Percentiles rank a stretch among this genome's conserved stretches.
These are phyloP conservation scores for Pichia kluyveri DNA, from an alignment of 805 yeast genomes.

Conservation along the genomic window DNA sequence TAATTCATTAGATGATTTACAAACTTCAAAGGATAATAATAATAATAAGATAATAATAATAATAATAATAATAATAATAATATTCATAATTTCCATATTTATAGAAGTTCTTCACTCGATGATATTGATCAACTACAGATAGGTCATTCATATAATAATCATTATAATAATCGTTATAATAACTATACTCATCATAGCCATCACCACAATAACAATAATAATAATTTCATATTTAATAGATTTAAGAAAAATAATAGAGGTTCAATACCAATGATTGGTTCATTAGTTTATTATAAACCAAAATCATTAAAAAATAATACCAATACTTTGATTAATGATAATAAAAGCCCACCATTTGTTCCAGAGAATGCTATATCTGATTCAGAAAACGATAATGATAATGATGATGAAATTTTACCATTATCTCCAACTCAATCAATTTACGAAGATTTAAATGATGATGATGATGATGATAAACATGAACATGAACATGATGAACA, in stretches of 20 bases:
- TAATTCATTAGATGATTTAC: no score
- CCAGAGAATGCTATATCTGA: background rate
- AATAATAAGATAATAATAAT: background rate
- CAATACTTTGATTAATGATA: no score
- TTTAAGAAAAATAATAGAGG: constrained; percentile 8
- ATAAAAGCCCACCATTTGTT: background rate
- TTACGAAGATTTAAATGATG: background rate
- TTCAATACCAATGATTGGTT: constrained; percentile 22
- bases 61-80: background rate
- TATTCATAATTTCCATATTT: background rate
- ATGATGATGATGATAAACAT: background rate
- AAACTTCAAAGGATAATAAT: no score
- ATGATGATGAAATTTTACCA: no score
- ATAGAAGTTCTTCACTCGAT: constrained; percentile 1
- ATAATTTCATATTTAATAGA: no score
- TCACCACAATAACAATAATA: no score
- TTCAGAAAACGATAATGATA: background rate
- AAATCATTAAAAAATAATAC: constrained; percentile 5
- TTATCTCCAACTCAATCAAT: background rate
- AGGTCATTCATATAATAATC: background rate
- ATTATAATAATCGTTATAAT: background rate
- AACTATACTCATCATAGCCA: no score
- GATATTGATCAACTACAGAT: background rate
- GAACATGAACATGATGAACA: background rate
- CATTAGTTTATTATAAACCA: constrained; percentile 18